Base-by-base conservation (phyloP, 768 basidiomycete genomes). In the Mycena rebaudengoi region DNA sequence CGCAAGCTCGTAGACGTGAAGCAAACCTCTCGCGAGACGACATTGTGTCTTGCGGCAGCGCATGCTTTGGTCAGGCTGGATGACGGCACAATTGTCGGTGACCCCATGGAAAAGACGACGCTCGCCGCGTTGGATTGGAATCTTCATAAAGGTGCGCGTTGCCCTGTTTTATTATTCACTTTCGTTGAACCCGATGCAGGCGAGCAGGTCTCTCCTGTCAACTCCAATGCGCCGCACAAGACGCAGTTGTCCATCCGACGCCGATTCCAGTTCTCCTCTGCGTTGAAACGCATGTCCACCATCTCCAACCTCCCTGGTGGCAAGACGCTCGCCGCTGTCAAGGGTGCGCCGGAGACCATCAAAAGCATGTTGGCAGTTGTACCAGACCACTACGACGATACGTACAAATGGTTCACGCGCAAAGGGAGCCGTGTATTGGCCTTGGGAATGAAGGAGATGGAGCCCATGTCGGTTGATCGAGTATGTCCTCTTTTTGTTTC, bases 41-140 rank as follows among this genome's bases (percentile, higher is more conserved):
- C 89, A 5, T 79, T 91, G 1, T 93, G 94, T 66, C 88, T 99
- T 23, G 97, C 97, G 21, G 89, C 96, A 10, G 96, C 98, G 1
- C 98, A 99, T 71, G 97, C 98, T 0, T 82, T 99, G 12, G 98
- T 99, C 37, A 85, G 92, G 46, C 84, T 99, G 25, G 97, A 99
- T 69, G 97, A 99, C 69, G 97, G 95, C 10, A 91, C 90, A 1
- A 80, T 96, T 35, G 96, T 99, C 41, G 98, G 98, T 4, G 98
- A 99, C 74, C 98, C 98, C 0, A 99, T 99, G 98, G 98, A 99
- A 78, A 96, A 96, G 80, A 96, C 94, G 0, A 97, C 98, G 0
- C 81, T 99, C 7, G 92, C 94, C 64, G 91, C 95, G 3, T 83
- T 99, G 28, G 90, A 94, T 48, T 99, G 98, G 97, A 88, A 88